A percentile compares a stretch with the other conserved stretches of the same genome.
Conservation (phyloP, 164 flowering plant species). For the Nymphaea thermarum region DNA sequence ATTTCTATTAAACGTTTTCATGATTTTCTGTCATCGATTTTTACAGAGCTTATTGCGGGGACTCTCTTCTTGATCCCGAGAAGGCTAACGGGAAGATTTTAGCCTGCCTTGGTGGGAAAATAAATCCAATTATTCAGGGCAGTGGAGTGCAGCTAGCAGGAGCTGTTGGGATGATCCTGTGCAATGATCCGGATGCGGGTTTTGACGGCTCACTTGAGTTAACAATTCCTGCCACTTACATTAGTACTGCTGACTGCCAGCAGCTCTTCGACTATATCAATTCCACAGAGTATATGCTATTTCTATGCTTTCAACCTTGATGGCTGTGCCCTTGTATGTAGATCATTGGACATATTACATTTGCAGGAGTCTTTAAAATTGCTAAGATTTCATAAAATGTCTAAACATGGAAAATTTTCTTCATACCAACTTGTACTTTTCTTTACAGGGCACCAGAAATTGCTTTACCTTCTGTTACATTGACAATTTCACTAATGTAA, state of each 20-base stretch:
- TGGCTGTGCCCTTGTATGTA: background rate
- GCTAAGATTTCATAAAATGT: too few relatives aligned
- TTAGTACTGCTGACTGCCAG: slow-evolving; percentile 27
- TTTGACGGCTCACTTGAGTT: slow-evolving; percentile 1
- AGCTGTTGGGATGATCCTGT: slow-evolving; percentile 31
- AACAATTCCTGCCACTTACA: slow-evolving; percentile 21
- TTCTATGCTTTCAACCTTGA: background rate
- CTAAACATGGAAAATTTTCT: background rate
- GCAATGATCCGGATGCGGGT: slow-evolving; percentile 14
- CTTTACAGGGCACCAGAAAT: too few relatives aligned
- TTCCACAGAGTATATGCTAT: slow-evolving; percentile 18
- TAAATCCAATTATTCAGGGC: slow-evolving; percentile 15
- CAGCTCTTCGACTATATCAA: slow-evolving; percentile 20
- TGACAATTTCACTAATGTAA: too few relatives aligned
- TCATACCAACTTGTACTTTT: too few relatives aligned
- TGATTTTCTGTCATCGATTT: background rate
- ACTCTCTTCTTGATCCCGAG: slow-evolving; percentile 13
- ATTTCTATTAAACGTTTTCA: too few relatives aligned
- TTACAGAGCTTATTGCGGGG: background rate
- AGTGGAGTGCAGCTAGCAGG: slow-evolving; percentile 19
- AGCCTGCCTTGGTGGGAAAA: slow-evolving; percentile 20
- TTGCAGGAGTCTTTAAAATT: too few relatives aligned
- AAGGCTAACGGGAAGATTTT: slow-evolving; percentile 32
- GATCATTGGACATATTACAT: background rate
- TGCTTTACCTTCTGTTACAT: too few relatives aligned